Conservation (phyloP, 805 yeast species). For the Candida loeiensis region DNA sequence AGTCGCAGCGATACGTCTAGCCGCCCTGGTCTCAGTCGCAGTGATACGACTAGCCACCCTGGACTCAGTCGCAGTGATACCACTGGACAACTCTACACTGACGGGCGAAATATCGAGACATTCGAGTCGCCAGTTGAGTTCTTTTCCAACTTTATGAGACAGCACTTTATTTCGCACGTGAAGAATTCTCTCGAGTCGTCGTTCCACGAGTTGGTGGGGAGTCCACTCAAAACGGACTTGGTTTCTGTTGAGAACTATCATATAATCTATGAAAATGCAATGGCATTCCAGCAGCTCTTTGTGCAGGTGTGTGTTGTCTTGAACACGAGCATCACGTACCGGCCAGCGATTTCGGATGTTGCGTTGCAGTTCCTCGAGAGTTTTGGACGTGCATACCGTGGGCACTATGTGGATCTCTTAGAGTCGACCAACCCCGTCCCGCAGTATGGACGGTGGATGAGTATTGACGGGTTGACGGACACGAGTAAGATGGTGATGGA, state of each 20-base stretch:
- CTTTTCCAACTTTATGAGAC: conserved; percentile 61
- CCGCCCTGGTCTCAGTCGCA: no score
- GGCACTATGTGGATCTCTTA: conserved; percentile 36
- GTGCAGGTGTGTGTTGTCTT: conserved; percentile 47
- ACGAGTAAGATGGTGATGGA: conserved; percentile 12
- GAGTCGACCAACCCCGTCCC: conserved; percentile 19
- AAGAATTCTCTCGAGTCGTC: conserved; percentile 51
- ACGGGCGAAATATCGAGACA: not conserved
- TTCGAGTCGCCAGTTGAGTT: conserved; percentile 34
- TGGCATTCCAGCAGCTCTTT: conserved; percentile 46
- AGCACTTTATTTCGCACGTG: conserved; percentile 60
- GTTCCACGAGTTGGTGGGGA: conserved; percentile 43
- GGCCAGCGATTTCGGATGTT: conserved; percentile 51
- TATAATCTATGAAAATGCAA: conserved; percentile 40
- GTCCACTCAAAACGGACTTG: conserved; percentile 26
- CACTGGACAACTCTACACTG: not conserved
- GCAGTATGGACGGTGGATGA: conserved; percentile 33
- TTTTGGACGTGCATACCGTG: conserved; percentile 31
- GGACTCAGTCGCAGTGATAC: not conserved
- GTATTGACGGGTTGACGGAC: conserved; percentile 27
- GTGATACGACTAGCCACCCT: not conserved
- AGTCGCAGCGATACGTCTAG: no score
- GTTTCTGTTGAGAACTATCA: conserved; percentile 29
- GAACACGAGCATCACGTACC: conserved; percentile 57
- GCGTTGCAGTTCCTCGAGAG: conserved; percentile 37